A percentile compares a stretch with the other conserved stretches of the same genome.
Evolutionary conservation across 2,329 filamentous ascomycete genomes (phyloP).

Genomic region (Leptosphaerulina australis): DNA sequence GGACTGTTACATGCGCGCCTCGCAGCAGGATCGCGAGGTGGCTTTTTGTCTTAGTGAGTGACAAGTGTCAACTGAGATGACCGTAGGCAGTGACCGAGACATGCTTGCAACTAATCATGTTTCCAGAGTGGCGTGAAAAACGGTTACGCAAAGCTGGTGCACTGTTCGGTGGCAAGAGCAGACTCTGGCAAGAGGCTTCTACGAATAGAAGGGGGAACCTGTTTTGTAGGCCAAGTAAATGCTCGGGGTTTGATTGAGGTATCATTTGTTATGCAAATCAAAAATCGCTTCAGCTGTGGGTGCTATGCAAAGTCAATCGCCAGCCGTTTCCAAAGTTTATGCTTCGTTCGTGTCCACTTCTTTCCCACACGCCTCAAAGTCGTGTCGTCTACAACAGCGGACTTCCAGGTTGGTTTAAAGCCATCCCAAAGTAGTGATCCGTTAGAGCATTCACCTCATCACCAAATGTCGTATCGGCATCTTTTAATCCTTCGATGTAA

Average conservation of each 20-base stretch:
- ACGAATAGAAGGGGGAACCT: too few relatives aligned
- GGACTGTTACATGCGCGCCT: background rate
- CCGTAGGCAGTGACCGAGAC: slow-evolving; percentile 3
- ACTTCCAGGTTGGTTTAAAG: slow-evolving; percentile 33
- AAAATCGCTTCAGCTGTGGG: too few relatives aligned
- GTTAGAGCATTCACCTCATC: slow-evolving; percentile 46
- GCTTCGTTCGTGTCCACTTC: background rate
- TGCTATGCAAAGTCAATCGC: too few relatives aligned
- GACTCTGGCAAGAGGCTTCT: too few relatives aligned
- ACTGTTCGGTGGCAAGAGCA: too few relatives aligned
- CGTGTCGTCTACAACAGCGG: slow-evolving; percentile 23
- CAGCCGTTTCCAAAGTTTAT: too few relatives aligned
- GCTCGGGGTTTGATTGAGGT: too few relatives aligned
- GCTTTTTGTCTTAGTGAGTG: slow-evolving; percentile 6
- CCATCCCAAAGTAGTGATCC: slow-evolving; percentile 41
- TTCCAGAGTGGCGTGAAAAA: too few relatives aligned
- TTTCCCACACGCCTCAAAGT: background rate
- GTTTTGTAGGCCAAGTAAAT: too few relatives aligned
- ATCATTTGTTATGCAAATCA: too few relatives aligned
- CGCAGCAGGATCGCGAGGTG: slow-evolving; percentile 3
- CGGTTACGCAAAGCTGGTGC: too few relatives aligned
- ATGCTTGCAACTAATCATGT: too few relatives aligned
- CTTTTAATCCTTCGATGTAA: slow-evolving; percentile 11
- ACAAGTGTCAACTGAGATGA: slow-evolving; percentile 1
- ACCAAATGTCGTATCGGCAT: slow-evolving; percentile 29